Conservation (phyloP, 441 rosid genomes). For the Viola pubescens region DNA sequence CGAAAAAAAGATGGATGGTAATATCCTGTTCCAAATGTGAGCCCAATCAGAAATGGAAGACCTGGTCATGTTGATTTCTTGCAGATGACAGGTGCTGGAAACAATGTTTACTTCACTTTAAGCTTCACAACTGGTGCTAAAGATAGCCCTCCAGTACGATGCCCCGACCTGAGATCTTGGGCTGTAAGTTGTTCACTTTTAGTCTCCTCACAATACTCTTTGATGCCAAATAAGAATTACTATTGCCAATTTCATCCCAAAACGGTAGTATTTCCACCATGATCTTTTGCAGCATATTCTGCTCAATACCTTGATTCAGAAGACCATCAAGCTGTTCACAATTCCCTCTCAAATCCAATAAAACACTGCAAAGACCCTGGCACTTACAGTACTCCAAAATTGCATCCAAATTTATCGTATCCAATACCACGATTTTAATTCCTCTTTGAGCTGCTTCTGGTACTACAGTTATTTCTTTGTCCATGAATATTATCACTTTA, state of each 20-base stretch:
- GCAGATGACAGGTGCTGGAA: background rate
- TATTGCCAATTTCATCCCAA: conserved; percentile 34
- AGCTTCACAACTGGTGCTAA: conserved; percentile 21
- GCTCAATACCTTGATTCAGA: conserved; percentile 40
- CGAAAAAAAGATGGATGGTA: no score
- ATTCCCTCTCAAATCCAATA: conserved; percentile 60
- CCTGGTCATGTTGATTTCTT: background rate
- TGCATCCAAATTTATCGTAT: conserved; percentile 38
- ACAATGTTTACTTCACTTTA: conserved; percentile 17
- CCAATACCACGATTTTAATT: conserved; percentile 43
- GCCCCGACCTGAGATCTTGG: conserved; percentile 34
- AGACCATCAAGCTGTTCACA: conserved; percentile 43
- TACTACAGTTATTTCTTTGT: conserved; percentile 26
- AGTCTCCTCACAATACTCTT: conserved; percentile 32
- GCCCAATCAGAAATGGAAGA: background rate
- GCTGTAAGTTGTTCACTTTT: conserved; percentile 39
- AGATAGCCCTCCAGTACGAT: conserved; percentile 60
- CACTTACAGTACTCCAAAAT: conserved; percentile 54
- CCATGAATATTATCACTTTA: conserved; percentile 34
- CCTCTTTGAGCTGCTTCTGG: conserved; percentile 28
- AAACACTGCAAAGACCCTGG: conserved; percentile 52
- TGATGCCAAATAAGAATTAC: conserved; percentile 17
- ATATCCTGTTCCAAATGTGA: no score
- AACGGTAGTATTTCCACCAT: conserved; percentile 60
- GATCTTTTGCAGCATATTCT: conserved; percentile 51